Percentiles rank a stretch among this genome's conserved stretches.
Evolutionary conservation across 345 rosid genomes (phyloP).

Genomic region (Tarenaya hassleriana): DNA sequence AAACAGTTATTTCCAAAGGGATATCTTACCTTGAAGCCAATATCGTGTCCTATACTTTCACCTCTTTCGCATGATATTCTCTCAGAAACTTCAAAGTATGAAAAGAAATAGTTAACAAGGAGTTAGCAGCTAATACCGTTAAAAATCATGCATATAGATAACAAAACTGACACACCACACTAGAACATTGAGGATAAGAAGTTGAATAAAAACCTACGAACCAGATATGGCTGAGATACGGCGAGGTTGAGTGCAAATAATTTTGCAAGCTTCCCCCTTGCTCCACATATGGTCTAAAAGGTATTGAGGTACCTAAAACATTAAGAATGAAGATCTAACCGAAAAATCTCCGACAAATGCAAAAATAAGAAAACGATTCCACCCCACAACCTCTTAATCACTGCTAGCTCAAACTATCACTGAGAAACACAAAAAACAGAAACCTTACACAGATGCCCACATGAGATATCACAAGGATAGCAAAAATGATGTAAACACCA

Average conservation of each 20-base stretch:
- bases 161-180: slow-evolving; percentile 4
- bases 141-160: slow-evolving; percentile 4
- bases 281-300: slow-evolving; percentile 79
- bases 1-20: slow-evolving; percentile 8
- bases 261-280: slow-evolving; percentile 70
- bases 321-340: slow-evolving; percentile 7
- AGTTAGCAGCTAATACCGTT: slow-evolving; percentile 4
- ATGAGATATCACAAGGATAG: background rate
- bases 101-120: slow-evolving; percentile 10
- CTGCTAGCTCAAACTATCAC: no score
- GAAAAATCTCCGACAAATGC: slow-evolving; percentile 14
- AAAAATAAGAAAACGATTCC: background rate
- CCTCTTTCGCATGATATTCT: slow-evolving; percentile 89
- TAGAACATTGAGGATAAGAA: background rate
- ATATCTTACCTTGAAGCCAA: slow-evolving; percentile 82
- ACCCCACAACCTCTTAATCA: background rate
- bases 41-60: slow-evolving; percentile 58
- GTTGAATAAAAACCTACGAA: slow-evolving; percentile 22
- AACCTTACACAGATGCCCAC: background rate
- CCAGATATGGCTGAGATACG: slow-evolving; percentile 97
- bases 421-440: no score
- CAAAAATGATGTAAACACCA: background rate
- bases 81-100: slow-evolving; percentile 64
- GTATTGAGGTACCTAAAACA: slow-evolving; percentile 80
- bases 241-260: slow-evolving; percentile 95